Percentiles rank a stretch among this genome's conserved stretches.
These are phyloP conservation scores for Fusarium concolor DNA, from an alignment of 2,329 filamentous ascomycete genomes.

Conservation along the genomic window DNA sequence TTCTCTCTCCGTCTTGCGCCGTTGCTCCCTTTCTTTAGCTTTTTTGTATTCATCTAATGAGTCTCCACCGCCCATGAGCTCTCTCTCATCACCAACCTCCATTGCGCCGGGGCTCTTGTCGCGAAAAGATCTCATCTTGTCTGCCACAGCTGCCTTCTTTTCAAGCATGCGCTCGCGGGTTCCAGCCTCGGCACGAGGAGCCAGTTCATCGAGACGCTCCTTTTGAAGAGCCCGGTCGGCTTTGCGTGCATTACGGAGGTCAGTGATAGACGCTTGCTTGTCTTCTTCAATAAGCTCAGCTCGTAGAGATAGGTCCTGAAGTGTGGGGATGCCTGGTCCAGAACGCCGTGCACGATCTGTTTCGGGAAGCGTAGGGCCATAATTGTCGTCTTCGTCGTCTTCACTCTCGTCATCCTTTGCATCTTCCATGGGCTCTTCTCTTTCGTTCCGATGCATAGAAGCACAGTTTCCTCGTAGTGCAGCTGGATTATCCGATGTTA, in stretches of 20 bases:
- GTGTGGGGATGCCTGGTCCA: constrained; percentile 74
- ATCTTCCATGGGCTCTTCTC: constrained; percentile 62
- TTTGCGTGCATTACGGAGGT: constrained; percentile 71
- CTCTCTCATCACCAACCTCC: constrained; percentile 70
- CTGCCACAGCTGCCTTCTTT: constrained; percentile 80
- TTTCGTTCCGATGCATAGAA: constrained; percentile 28
- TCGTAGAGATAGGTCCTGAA: constrained; percentile 77
- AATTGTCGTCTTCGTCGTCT: constrained; percentile 67
- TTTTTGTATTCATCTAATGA: constrained; percentile 76
- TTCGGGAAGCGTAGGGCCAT: constrained; percentile 57
- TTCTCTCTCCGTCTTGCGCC: constrained; percentile 86
- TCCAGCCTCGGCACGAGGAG: constrained; percentile 84
- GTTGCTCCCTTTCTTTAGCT: constrained; percentile 72
- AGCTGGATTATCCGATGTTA: constrained; percentile 46
- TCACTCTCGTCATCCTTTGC: constrained; percentile 47
- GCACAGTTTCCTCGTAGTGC: constrained; percentile 6
- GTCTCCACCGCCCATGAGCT: constrained; percentile 80
- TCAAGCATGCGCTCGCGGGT: constrained; percentile 87
- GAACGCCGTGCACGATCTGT: constrained; percentile 42
- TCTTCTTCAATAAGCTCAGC: constrained; percentile 64
- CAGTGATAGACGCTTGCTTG: constrained; percentile 61
- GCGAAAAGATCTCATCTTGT: constrained; percentile 78
- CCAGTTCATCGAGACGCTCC: constrained; percentile 81
- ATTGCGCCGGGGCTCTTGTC: constrained; percentile 71
- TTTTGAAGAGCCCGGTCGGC: constrained; percentile 75